These are phyloP conservation scores for Scheffersomyces illinoinensis DNA, from an alignment of 1,139 yeast genomes.

Conservation along the genomic window DNA sequence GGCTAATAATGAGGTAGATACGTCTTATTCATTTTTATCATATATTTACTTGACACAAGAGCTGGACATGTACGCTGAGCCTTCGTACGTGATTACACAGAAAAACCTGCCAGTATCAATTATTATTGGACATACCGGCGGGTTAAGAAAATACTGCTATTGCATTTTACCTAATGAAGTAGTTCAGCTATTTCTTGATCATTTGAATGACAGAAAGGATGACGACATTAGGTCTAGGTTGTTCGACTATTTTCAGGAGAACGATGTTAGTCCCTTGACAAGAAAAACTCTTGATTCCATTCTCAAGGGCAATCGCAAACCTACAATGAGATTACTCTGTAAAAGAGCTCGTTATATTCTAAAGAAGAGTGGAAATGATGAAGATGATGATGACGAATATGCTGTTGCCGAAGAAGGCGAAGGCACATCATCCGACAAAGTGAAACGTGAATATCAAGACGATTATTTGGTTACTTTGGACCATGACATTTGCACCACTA, in stretches of 20 bases:
- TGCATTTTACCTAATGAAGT: constrained; percentile 40
- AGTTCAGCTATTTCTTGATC: constrained; percentile 22
- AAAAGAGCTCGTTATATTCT: constrained; percentile 52
- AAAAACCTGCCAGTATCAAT: constrained; percentile 25
- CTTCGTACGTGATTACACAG: constrained; percentile 37
- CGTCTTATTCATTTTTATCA: constrained; percentile 8
- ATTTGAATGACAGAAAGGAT: constrained; percentile 28
- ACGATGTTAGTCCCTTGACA: constrained; percentile 24
- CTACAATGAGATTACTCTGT: constrained; percentile 43
- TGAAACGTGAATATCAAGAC: constrained; percentile 23
- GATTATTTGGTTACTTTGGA: constrained; percentile 39
- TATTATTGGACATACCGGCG: constrained; percentile 41
- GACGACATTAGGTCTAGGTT: constrained; percentile 3
- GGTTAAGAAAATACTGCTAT: constrained; percentile 42
- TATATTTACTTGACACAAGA: constrained; percentile 12
- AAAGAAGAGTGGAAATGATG: constrained; percentile 22
- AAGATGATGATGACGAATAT: constrained; percentile 9
- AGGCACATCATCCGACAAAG: neutral
- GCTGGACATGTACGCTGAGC: constrained; percentile 20
- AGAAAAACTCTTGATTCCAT: constrained; percentile 32
- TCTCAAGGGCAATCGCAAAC: constrained; percentile 48
- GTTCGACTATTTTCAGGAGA: constrained; percentile 11
- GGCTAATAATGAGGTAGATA: constrained; percentile 1
- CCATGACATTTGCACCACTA: constrained; percentile 38
- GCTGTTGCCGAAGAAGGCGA: neutral